Percentiles rank a stretch among this genome's conserved stretches.
Evolutionary conservation across 2,329 filamentous ascomycete species (phyloP).

Genomic region (Pseudocercospora vitis): DNA sequence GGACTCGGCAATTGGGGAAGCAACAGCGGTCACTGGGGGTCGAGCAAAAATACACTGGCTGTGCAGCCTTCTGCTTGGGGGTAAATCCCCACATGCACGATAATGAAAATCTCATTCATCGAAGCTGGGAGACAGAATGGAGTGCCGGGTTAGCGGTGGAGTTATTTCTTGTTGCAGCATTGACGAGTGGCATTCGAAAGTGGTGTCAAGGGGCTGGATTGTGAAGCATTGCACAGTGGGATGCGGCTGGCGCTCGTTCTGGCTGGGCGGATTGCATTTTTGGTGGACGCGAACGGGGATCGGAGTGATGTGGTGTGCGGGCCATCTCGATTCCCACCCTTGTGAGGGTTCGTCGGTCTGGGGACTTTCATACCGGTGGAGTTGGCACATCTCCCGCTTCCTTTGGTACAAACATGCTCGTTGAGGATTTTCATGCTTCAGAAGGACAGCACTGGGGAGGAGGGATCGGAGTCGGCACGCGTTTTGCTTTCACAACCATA

Average conservation of each 20-base stretch:
- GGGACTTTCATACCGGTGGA: slow-evolving; percentile 11
- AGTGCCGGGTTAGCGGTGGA: slow-evolving; percentile 23
- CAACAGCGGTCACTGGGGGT: slow-evolving; percentile 81
- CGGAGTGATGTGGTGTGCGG: slow-evolving; percentile 4
- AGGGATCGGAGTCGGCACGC: slow-evolving; percentile 5
- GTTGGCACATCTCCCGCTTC: too few species aligned
- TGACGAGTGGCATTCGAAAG: slow-evolving; percentile 22
- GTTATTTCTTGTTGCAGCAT: slow-evolving; percentile 21
- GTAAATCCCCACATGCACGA: slow-evolving; percentile 46
- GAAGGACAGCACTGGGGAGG: slow-evolving; percentile 11
- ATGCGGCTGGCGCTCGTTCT: slow-evolving; percentile 10
- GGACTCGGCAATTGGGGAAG: slow-evolving; percentile 69
- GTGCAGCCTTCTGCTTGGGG: slow-evolving; percentile 95
- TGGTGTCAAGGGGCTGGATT: slow-evolving; percentile 21
- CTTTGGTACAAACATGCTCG: slow-evolving; percentile 12
- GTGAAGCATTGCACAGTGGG: slow-evolving; percentile 6
- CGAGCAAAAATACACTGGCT: slow-evolving; percentile 70
- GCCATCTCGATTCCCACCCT: neutral
- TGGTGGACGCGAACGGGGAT: slow-evolving; percentile 8
- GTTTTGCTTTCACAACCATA: slow-evolving; percentile 6
- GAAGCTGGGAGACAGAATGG: slow-evolving; percentile 15
- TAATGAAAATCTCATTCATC: slow-evolving; percentile 10
- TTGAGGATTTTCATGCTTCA: slow-evolving; percentile 8
- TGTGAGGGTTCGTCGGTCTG: slow-evolving; percentile 5
- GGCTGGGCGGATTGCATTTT: slow-evolving; percentile 12